Evolutionary conservation across 2,329 filamentous ascomycete genomes (phyloP).

Genomic region (Penicillium sp.): DNA sequence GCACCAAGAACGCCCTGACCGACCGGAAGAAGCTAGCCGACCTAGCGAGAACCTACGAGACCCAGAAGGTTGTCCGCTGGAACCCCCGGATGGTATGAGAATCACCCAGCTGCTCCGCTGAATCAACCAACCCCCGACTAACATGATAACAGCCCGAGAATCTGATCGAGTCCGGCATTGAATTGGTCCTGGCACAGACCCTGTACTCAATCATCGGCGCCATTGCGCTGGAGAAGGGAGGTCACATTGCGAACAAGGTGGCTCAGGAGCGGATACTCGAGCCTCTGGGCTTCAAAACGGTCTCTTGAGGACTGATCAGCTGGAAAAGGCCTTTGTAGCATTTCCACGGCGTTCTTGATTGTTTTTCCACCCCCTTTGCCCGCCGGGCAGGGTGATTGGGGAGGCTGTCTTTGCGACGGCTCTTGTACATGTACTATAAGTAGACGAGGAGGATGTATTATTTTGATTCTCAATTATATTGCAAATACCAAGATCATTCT

Average conservation of each 20-base stretch:
- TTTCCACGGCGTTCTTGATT: conserved; percentile 42
- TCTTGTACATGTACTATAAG: conserved; percentile 42
- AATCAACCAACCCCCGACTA: conserved; percentile 4
- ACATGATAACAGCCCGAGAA: conserved; percentile 60
- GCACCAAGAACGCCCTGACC: conserved; percentile 65
- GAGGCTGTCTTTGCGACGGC: conserved; percentile 6
- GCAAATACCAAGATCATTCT: conserved; percentile 19
- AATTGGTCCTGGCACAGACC: conserved; percentile 74
- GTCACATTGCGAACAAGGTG: conserved; percentile 73
- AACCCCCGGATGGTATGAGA: conserved; percentile 75
- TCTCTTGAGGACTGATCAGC: conserved; percentile 26
- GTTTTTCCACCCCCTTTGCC: conserved; percentile 16
- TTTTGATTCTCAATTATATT: conserved; percentile 25
- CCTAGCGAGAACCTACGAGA: conserved; percentile 71
- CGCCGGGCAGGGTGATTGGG: conserved; percentile 26
- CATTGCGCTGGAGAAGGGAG: conserved; percentile 84
- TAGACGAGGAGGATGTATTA: conserved; percentile 16
- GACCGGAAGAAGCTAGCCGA: conserved; percentile 67
- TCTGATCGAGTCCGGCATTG: conserved; percentile 71
- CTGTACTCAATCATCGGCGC: conserved; percentile 88
- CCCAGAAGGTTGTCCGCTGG: conserved; percentile 82
- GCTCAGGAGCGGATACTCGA: conserved; percentile 76
- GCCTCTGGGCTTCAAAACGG: conserved; percentile 47
- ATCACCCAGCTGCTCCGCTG: not conserved
- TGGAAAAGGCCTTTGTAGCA: conserved; percentile 33